Evolutionary conservation across 208 protist genomes (phyloP).

Genomic region (Naegleria gruberi): DNA sequence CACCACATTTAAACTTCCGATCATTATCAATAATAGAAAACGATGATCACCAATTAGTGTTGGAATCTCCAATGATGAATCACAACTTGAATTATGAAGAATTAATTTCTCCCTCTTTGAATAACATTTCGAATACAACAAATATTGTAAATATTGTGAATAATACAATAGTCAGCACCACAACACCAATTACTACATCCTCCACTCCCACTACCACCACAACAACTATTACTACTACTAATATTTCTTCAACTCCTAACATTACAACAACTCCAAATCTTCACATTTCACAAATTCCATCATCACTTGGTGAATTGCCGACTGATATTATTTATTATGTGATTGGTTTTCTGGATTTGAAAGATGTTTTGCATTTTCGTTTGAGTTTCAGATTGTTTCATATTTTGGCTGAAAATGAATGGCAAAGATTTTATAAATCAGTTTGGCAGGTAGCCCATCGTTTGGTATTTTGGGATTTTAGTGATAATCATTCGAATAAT

Average conservation of each 20-base stretch:
- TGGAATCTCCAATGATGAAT: too few species aligned
- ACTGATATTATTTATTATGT: neutral
- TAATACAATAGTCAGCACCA: too few species aligned
- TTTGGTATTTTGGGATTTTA: neutral
- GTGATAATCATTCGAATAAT: neutral
- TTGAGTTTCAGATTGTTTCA: neutral
- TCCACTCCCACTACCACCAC: neutral
- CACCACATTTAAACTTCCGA: too few species aligned
- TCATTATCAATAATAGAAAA: too few species aligned
- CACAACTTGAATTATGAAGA: too few species aligned
- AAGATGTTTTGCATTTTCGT: neutral
- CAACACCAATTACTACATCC: too few species aligned
- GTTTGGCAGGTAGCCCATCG: neutral
- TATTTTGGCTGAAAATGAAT: neutral
- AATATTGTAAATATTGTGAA: too few species aligned
- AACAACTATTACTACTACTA: neutral
- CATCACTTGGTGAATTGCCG: neutral
- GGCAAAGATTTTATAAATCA: neutral
- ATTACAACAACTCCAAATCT: neutral
- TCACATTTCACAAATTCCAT: neutral
- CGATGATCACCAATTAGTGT: too few species aligned
- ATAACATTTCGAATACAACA: too few species aligned
- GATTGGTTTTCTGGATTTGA: neutral
- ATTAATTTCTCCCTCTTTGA: too few species aligned
- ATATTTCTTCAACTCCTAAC: neutral